Evolutionary conservation across 1,284 basidiomycete species (phyloP), one percentile per base, ranked within the genome.

Genomic region (Cystobasidium slooffiae): DNA sequence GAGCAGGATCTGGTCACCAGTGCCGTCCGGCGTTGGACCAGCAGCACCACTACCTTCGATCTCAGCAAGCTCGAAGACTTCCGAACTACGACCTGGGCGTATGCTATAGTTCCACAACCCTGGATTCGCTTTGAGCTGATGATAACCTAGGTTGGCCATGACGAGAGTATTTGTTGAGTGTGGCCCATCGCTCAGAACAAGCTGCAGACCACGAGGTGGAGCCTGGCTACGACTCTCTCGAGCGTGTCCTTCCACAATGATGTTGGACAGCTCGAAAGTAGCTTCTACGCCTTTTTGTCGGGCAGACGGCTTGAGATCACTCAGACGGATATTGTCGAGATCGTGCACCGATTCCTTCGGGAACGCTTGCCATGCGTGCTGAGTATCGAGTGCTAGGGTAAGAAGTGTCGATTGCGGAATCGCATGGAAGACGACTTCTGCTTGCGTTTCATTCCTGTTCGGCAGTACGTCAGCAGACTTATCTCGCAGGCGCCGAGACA

Each of bases 171-270:
- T 93, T 18, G 90, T 91, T 6, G 92, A 86, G 0, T 87, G 84
- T 0, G 81, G 81, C 14, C 84, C 84, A 83, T 84, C 6, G 86
- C 84, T 61, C 18, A 74, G 64, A 1, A 96, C 91, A 1, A 97
- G 86, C 80, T 94, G 93, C 1, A 94, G 84, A 4, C 93, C 93
- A 16, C 93, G 87, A 0, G 94, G 93, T 1, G 93, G 89, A 5
- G 84, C 83, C 49, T 86, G 85, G 3, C 87, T 87, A 7, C 81
- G 80, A 1, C 84, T 81, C 76, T 98, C 94, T 39, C 93, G 87
- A 0, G 93, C 93, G 80, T 98, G 94, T 0, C 97, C 96, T 81
- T 97, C 95, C 59, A 98, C 87, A 46, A 98, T 89, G 24, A 99
- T 86, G 78, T 93, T 91, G 80, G 97, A 93, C 10, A 99, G 88